These are phyloP conservation scores for Daldinia concentrica DNA, from an alignment of 495 filamentous ascomycete species.

Conservation along the genomic window DNA sequence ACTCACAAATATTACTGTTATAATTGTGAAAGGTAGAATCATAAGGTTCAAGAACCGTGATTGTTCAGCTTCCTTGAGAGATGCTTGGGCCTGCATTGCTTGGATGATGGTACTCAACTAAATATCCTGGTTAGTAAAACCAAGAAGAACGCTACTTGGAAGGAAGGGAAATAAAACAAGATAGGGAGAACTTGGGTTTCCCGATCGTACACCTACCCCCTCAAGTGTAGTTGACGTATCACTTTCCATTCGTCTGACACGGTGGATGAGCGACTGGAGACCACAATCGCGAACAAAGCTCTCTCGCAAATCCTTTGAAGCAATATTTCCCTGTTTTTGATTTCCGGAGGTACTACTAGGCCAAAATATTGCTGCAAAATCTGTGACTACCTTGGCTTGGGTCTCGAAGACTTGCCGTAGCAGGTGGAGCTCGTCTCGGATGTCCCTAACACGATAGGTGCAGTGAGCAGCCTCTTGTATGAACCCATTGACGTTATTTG, in stretches of 20 bases:
- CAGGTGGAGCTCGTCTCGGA: background rate
- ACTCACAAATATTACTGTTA: background rate
- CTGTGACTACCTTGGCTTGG: background rate
- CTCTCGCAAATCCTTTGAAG: background rate
- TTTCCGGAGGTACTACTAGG: background rate
- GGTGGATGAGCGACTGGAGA: background rate
- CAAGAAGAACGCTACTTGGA: background rate
- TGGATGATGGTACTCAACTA: constrained; percentile 1
- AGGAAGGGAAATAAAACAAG: background rate
- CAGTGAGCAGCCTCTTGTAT: background rate
- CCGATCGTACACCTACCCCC: background rate
- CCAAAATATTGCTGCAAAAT: background rate
- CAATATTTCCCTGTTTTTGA: background rate
- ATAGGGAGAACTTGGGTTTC: background rate
- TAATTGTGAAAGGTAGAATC: background rate
- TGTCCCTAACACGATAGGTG: background rate
- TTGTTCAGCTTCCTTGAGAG: background rate
- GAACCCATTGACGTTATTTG: background rate
- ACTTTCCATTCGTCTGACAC: background rate
- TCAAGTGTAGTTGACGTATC: background rate
- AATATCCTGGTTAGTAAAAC: background rate
- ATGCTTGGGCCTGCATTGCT: background rate
- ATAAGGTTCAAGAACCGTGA: background rate
- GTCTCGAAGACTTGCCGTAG: background rate
- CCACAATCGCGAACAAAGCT: background rate